These are phyloP conservation scores for Deuterostichococcus epilithicus DNA, from an alignment of 139 green algal genomes.

Conservation along the genomic window DNA sequence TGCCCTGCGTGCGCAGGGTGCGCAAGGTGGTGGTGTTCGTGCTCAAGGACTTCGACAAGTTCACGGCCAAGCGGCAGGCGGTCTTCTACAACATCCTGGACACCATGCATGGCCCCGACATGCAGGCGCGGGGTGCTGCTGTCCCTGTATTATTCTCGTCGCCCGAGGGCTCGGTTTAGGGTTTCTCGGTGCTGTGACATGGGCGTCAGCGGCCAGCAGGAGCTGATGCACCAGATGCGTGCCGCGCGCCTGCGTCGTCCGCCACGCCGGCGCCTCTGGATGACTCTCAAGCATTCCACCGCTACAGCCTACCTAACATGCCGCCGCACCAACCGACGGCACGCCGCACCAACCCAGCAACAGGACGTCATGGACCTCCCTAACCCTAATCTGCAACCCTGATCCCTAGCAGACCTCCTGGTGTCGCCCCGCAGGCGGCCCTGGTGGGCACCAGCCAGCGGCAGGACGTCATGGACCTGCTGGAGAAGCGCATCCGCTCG, in stretches of 20 bases:
- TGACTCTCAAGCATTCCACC: no score
- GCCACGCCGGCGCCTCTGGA: no score
- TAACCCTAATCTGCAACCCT: background rate
- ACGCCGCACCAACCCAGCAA: background rate
- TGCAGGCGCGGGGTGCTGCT: conserved; percentile 14
- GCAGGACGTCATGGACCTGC: conserved; percentile 64
- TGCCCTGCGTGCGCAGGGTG: conserved; percentile 22
- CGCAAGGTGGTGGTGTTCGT: conserved; percentile 74
- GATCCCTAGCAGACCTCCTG: no score
- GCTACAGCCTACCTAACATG: no score
- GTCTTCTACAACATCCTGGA: conserved; percentile 87
- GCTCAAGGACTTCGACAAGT: conserved; percentile 76
- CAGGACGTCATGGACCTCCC: background rate
- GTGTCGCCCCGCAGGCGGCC: conserved; percentile 46
- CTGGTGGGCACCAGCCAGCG: conserved; percentile 61
- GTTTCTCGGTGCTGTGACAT: no score
- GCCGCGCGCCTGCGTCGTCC: no score
- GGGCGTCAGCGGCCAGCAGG: no score
- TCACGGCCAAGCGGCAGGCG: conserved; percentile 62
- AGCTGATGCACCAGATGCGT: no score
- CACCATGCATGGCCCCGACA: conserved; percentile 50
- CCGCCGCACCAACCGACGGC: background rate
- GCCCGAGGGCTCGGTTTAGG: no score
- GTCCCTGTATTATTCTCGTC: background rate
- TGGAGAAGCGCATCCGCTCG: conserved; percentile 82